These are phyloP conservation scores for Apophysomyces ossiformis DNA, from an alignment of 371 early-diverging fungal genomes.

Conservation along the genomic window DNA sequence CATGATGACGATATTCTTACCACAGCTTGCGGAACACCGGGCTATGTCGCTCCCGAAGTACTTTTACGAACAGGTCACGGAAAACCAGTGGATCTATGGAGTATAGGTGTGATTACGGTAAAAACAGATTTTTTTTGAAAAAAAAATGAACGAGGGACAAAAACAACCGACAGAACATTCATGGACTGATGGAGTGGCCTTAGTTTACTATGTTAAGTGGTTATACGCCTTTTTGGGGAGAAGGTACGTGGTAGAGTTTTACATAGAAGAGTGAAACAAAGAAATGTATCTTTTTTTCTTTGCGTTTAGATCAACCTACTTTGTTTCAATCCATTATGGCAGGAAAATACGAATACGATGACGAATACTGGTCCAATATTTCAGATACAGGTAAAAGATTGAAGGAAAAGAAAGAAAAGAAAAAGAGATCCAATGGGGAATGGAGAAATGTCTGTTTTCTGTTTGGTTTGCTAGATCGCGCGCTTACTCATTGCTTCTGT, in stretches of 20 bases:
- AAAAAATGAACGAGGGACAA: neutral
- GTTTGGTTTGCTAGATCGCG: neutral
- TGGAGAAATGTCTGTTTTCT: neutral
- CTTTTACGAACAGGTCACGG: conserved; percentile 71
- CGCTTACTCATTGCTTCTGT: neutral
- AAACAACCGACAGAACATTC: neutral
- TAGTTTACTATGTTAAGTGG: conserved; percentile 84
- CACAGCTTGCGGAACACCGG: conserved; percentile 87
- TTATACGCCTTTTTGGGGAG: conserved; percentile 85
- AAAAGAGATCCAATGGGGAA: too few relatives aligned
- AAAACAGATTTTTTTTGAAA: neutral
- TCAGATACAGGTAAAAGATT: conserved; percentile 59
- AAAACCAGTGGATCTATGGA: conserved; percentile 87
- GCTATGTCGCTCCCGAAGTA: conserved; percentile 91
- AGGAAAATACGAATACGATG: conserved; percentile 72
- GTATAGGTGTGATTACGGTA: conserved; percentile 86
- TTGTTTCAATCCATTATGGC: conserved; percentile 66
- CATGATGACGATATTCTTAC: conserved; percentile 66
- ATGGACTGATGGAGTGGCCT: too few relatives aligned
- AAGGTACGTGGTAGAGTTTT: conserved; percentile 27
- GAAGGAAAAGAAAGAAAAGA: too few relatives aligned
- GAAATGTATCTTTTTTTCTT: neutral
- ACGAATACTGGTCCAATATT: conserved; percentile 78
- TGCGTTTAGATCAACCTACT: conserved; percentile 51
- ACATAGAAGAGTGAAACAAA: conserved; percentile 14